Base-by-base conservation (phyloP, 768 basidiomycete species). In the Hydnum rufescens region DNA sequence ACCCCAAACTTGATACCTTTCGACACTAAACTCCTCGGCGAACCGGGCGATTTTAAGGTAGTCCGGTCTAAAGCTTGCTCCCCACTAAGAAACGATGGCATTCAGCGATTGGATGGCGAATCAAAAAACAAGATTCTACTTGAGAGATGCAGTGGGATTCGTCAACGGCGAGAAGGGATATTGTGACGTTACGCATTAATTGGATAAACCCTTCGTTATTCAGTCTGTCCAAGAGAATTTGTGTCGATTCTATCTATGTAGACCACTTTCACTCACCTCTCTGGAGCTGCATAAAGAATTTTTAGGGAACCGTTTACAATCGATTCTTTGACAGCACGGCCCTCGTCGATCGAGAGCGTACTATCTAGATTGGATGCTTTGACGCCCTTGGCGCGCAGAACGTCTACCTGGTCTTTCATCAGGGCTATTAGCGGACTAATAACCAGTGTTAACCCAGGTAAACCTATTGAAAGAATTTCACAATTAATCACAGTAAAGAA, bases 261-360 rank as follows among this genome's bases (percentile, higher is more conserved):
- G 36, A 36, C 19, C 13, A 36, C 19, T 5, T 5, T 8, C 8
- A 53, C 58, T 32, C 29, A 65, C 64, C 69, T 60, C 55, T 72
- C 72, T 0, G 71, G 71, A 1, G 72, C 72, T 2, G 71, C 70
- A 50, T 71, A 73, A 22, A 73, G 64, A 4, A 73, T 64, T 60
- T 72, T 72, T 57, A 73, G 63, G n/a, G 59, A 53, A 3, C 69
- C 68, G 3, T 61, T 58, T 22, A 67, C 42, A 0, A 71, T 64
- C 34, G 66, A 63, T 4, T 61, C n/a, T 51, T 69, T 66, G 3
- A 71, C 67, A 54, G 59, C 64, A 2, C 60, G 39, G 8, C 62
- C 48, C 36, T 64, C 63, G 0, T 66, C 66, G 4, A 57, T 53
- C 3, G 57, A 54, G 26, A 70, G 60, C 1, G 65, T 67, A 51